Evolutionary conservation across 2,329 filamentous ascomycete species (phyloP), one percentile per base, ranked within the genome.

Genomic region (Ilyonectria mors-panacis): DNA sequence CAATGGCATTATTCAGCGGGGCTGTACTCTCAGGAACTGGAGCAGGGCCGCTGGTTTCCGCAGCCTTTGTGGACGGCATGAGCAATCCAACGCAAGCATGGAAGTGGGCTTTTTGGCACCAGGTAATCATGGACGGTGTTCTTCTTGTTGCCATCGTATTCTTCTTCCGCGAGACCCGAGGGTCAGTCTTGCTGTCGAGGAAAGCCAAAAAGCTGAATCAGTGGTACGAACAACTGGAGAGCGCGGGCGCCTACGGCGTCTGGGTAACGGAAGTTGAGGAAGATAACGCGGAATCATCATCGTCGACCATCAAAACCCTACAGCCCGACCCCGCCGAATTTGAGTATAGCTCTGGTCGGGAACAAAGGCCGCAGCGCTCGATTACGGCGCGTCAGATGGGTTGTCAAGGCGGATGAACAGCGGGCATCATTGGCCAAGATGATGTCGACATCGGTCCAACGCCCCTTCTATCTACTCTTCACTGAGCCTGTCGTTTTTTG

Each of bases 61-160:
- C 93, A 1, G 88, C 91, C 51, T 89, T 98, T 68, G 88, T 91
- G 0, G 82, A 92, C 39, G 85, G 88, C 57, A 85, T 88, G 1
- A 86, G 81, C 1, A 74, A 81, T 10, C 73, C 78, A 8, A 79
- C 76, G 0, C 66, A 76, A n/a, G 79, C 80, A 3, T 97, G 94
- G 94, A 89, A 93, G 68, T 97, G 94, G 94, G 89, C 95, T 0
- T 97, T 97, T 78, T 97, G 94, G 86, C 85, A 95, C 30, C 95
- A 98, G 73, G 89, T 90, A 8, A 94, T 97, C 51, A 82, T 88
- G 23, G 89, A 91, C 61, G 89, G 85, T 0, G 78, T 90, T 1
- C 79, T 96, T 51, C 87, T 82, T 60, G 71, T 88, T 1, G 81
- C 90, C 1, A 87, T 97, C 23, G 85, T 88, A 12, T 60, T 93